Evolutionary conservation across 2,329 filamentous ascomycete genomes (phyloP), one percentile per base, ranked within the genome.

Genomic region (Chrysoporthe cubensis): DNA sequence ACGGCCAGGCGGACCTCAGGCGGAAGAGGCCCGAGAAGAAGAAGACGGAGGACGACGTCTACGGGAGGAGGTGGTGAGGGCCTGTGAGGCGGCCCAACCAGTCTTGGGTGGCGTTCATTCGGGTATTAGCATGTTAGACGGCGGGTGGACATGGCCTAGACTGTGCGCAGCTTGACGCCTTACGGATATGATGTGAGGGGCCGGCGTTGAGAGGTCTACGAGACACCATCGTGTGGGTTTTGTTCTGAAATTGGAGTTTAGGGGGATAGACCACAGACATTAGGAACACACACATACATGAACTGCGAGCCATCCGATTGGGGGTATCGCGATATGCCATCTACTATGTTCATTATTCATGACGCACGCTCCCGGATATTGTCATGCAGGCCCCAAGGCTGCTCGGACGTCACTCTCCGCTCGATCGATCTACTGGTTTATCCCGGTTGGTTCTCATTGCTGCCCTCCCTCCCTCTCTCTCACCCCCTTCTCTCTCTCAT

Each of bases 31-130:
- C 75, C 11, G 43, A 34, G 21, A 71, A 69, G 63, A 66, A 68
- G 16, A 70, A 60, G 70, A 75, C 80, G 69, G 71, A 77, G 69
- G 80, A 82, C 71, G 79, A 74, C n/a, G 72, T 80, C 34, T 83
- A 80, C 69, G 81, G 80, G 18, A 74, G 81, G 16, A 73, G 81
- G 61, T 83, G 80, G 81, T 82, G 26, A 60, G 11, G 37, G 37
- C 5, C 26, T 40, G 4, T 9, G 9, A 40, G 37, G 9, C 9
- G 37, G 37, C 9, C 26, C 37, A 2, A 1, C 9, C 37, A 40
- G 6, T 9, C 37, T 9, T 7, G 37, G 37, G 37, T 40, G 9
- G 5, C 9, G 7, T 40, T 40, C 37, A 40, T 40, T 40, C 37
- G 37, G 5, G 37, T 13, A 34, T 54, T 26, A 26, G 16, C 48